Percentiles rank a stretch among this genome's conserved stretches.
These are phyloP conservation scores for Fomitopsis pinicola DNA, from an alignment of 1,284 basidiomycete species.

Conservation along the genomic window DNA sequence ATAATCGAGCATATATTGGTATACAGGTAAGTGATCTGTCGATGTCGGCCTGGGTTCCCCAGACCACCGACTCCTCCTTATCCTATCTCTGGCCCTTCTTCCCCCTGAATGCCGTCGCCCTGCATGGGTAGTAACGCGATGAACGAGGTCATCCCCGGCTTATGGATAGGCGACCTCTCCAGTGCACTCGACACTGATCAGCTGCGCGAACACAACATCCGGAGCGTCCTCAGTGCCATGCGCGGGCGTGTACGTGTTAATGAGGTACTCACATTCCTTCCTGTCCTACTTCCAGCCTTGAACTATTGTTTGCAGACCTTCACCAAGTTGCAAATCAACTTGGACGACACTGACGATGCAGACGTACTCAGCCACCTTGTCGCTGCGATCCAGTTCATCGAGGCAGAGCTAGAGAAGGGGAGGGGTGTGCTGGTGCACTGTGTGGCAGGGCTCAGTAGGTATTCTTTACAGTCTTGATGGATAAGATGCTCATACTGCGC, in stretches of 20 bases:
- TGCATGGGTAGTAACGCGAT: constrained; percentile 7
- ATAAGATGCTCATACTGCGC: neutral
- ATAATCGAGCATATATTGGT: no score
- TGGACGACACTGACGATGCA: constrained; percentile 66
- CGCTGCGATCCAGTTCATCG: constrained; percentile 76
- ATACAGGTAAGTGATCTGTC: no score
- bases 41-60: no score
- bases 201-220: constrained; percentile 60
- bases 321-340: constrained; percentile 62
- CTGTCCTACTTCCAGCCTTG: constrained; percentile 6
- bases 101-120: neutral
- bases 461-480: neutral
- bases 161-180: constrained; percentile 22
- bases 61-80: neutral
- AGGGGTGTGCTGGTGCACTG: constrained; percentile 84
- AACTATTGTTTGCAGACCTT: constrained; percentile 47
- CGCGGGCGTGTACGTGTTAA: constrained; percentile 60
- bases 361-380: constrained; percentile 78
- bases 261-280: constrained; percentile 39
- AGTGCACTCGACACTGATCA: constrained; percentile 36
- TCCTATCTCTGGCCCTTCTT: neutral
- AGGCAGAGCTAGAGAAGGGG: constrained; percentile 68
- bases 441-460: constrained; percentile 81
- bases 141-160: constrained; percentile 20
- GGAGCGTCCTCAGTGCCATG: constrained; percentile 70